A percentile compares a stretch with the other conserved stretches of the same genome.
These are phyloP conservation scores for Pythium scleroteichum DNA, from an alignment of 352 stramenopile genomes.

Conservation along the genomic window DNA sequence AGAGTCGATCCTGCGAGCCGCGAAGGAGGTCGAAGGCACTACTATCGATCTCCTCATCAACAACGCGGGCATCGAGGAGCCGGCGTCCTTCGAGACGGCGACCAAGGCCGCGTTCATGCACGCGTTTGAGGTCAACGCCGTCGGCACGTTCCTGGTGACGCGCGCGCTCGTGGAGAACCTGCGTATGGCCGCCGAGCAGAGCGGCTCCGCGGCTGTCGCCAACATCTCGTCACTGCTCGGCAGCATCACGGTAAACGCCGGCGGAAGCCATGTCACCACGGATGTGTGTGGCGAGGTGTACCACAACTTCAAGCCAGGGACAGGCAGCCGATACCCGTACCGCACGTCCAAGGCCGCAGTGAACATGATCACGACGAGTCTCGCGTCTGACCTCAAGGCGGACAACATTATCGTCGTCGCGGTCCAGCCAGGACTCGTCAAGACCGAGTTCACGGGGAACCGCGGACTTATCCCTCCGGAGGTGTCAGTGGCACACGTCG, in stretches of 20 bases:
- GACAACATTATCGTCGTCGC: constrained; percentile 43
- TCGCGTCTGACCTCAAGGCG: constrained; percentile 43
- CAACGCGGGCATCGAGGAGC: constrained; percentile 49
- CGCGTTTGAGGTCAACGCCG: constrained; percentile 60
- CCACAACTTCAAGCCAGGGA: constrained; percentile 1
- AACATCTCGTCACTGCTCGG: constrained; percentile 48
- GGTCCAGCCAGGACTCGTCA: constrained; percentile 38
- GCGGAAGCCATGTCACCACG: not conserved
- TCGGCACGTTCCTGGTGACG: constrained; percentile 61
- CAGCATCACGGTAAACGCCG: constrained; percentile 44
- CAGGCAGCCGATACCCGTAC: constrained; percentile 59
- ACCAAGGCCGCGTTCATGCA: constrained; percentile 45
- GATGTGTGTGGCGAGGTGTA: constrained; percentile 9
- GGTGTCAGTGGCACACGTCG: constrained; percentile 10
- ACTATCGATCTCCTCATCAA: constrained; percentile 63
- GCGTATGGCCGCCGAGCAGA: constrained; percentile 13
- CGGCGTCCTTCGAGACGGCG: constrained; percentile 25
- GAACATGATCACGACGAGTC: constrained; percentile 55
- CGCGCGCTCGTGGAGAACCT: constrained; percentile 44
- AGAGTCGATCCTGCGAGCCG: constrained; percentile 33
- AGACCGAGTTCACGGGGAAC: constrained; percentile 12
- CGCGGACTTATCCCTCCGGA: constrained; percentile 11
- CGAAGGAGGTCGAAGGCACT: constrained; percentile 33
- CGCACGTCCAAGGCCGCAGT: constrained; percentile 62
- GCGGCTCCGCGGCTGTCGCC: constrained; percentile 30